Evolutionary conservation across 1,139 yeast species (phyloP), one percentile per base, ranked within the genome.

Genomic region (Suhomyces wounanorum): DNA sequence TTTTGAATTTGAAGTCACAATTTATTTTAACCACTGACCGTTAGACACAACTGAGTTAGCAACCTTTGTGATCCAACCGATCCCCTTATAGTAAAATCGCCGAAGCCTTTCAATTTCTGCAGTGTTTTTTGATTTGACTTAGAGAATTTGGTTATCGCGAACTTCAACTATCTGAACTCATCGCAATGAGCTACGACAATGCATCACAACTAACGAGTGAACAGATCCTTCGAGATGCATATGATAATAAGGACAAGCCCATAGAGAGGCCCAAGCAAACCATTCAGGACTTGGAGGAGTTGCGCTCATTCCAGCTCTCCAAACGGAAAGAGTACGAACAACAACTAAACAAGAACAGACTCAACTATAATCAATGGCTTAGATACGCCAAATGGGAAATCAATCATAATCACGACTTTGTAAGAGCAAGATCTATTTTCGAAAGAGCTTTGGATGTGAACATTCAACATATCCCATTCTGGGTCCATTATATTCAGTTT

Each of bases 321-420:
- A 90, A 87, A 61, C 71, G 99, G 52, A 79, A 81, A 45, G 97
- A 90, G 59, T 92, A 77, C 63, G 99, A 94, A 67, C 87, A 86
- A 60, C 96, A 92, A 21, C 69, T 94, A 47, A 83, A 95, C 58
- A 79, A 94, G 59, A 92, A 94, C 63, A 73, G 96, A 53, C 78
- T 87, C 38, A 91, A 91, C 61, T 78, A 81, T 60, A 87, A 91
- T 3, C 96, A 92, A 64, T 94, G 98, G 98, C 77, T 90, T 65
- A 75, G 97, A 48, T 94, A 94, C 66, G 98, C 97, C 1, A 82
- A 80, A 54, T 90, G 94, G 83, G 99, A 94, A 65, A 67, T 84
- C 13, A 88, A 87, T 6, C 92, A 89, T 49, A 75, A 75, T 60
- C 85, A 83, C 52, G 97, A 94, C 62, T 77, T 81, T 59, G 75